Evolutionary conservation across 1,284 basidiomycete species (phyloP).

Genomic region (Ganoderma meredithae): DNA sequence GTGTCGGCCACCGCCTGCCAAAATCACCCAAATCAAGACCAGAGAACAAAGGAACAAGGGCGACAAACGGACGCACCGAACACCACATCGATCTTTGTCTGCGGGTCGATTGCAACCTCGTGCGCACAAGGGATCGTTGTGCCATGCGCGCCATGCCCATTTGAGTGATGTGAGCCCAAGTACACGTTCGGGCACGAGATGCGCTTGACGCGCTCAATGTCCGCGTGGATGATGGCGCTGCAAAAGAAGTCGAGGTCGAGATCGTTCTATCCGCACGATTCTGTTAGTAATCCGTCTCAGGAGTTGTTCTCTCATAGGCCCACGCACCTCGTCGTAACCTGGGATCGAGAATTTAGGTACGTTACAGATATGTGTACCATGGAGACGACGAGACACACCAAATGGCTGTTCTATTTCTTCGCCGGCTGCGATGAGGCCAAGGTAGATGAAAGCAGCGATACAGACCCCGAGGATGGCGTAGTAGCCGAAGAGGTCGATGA

Average conservation of each 20-base stretch:
- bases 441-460: constrained; percentile 71
- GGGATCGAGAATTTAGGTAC: not conserved
- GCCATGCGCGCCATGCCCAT: constrained; percentile 7
- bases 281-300: not conserved
- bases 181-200: constrained; percentile 57
- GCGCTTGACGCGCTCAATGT: constrained; percentile 56
- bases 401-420: constrained; percentile 77
- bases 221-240: constrained; percentile 56
- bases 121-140: constrained; percentile 7
- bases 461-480: constrained; percentile 65
- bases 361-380: too few species aligned
- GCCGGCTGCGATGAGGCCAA: constrained; percentile 70
- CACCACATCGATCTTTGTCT: constrained; percentile 27
- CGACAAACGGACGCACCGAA: constrained; percentile 29
- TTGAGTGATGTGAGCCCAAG: constrained; percentile 39
- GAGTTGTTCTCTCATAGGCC: not conserved
- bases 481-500: constrained; percentile 63
- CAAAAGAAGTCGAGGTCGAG: constrained; percentile 71
- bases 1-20: not conserved
- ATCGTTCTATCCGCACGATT: constrained; percentile 53
- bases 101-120: constrained; percentile 16
- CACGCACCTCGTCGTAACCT: constrained; percentile 63
- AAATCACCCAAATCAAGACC: not conserved
- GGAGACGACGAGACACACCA: constrained; percentile 45
- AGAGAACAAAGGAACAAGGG: too few species aligned